Percentiles rank a stretch among this genome's conserved stretches.
Evolutionary conservation across 495 filamentous ascomycete genomes (phyloP).

Genomic region (Talaromyces adpressus): DNA sequence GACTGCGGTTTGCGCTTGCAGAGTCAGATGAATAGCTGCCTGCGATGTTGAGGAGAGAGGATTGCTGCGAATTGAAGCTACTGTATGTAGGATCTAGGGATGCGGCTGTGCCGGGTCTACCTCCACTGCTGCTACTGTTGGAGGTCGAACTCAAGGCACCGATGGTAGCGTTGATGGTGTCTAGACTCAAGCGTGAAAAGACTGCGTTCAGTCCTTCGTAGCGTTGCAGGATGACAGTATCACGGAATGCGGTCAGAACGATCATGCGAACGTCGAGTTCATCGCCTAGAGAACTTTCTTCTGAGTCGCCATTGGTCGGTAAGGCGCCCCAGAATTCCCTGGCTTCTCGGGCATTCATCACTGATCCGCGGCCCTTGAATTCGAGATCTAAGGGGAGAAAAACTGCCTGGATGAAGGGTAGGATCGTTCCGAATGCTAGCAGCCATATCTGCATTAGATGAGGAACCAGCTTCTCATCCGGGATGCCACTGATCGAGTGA

Average conservation of each 20-base stretch:
- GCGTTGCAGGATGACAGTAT: slow-evolving; percentile 76
- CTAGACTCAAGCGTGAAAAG: slow-evolving; percentile 84
- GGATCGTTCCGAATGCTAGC: slow-evolving; percentile 76
- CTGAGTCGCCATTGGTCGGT: slow-evolving; percentile 16
- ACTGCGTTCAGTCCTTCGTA: slow-evolving; percentile 81
- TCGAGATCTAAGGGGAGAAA: slow-evolving; percentile 93
- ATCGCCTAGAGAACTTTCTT: slow-evolving; percentile 36
- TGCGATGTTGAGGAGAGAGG: slow-evolving; percentile 58
- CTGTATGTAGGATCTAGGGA: slow-evolving; percentile 63
- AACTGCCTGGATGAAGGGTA: slow-evolving; percentile 94
- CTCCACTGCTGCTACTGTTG: slow-evolving; percentile 39
- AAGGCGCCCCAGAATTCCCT: slow-evolving; percentile 81
- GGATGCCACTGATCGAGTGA: slow-evolving; percentile 63
- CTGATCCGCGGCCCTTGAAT: slow-evolving; percentile 73
- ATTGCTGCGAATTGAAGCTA: slow-evolving; percentile 69
- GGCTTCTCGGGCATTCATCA: slow-evolving; percentile 70
- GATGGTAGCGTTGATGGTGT: slow-evolving; percentile 61
- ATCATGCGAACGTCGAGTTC: slow-evolving; percentile 81
- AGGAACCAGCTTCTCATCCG: slow-evolving; percentile 78
- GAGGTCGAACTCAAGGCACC: slow-evolving; percentile 38
- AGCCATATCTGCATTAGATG: slow-evolving; percentile 91
- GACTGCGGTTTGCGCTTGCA: slow-evolving; percentile 45
- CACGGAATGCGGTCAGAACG: slow-evolving; percentile 83
- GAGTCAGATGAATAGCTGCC: slow-evolving; percentile 44
- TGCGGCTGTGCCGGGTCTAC: slow-evolving; percentile 61